These are phyloP conservation scores for Neonectria coccinea DNA, from an alignment of 2,329 filamentous ascomycete genomes.

Conservation along the genomic window DNA sequence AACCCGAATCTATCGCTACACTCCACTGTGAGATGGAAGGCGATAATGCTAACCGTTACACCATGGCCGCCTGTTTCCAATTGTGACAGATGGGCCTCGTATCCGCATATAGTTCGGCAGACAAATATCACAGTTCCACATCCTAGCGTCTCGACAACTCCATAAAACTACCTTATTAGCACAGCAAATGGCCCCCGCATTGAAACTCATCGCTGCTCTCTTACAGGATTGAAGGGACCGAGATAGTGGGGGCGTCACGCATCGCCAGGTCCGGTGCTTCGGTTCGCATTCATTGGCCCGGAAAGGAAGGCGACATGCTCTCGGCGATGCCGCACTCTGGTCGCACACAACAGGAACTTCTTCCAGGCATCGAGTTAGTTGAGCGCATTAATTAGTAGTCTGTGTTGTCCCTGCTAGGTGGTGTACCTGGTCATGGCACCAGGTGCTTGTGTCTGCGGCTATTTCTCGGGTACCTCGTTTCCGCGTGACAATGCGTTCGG, in stretches of 20 bases:
- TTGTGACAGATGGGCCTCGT: neutral
- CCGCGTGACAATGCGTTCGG: slow-evolving; percentile 18
- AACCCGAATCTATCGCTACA: slow-evolving; percentile 4
- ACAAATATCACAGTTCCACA: neutral
- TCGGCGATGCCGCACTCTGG: neutral
- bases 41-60: slow-evolving; percentile 9
- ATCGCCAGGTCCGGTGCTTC: neutral
- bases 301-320: slow-evolving; percentile 1
- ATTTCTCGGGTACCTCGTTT: slow-evolving; percentile 21
- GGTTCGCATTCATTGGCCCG: neutral
- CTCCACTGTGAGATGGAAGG: slow-evolving; percentile 2
- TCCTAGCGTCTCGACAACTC: neutral
- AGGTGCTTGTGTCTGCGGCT: slow-evolving; percentile 8
- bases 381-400: neutral
- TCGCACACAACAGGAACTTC: neutral
- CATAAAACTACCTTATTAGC: neutral
- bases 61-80: neutral
- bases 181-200: neutral
- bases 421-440: neutral
- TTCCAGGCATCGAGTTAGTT: neutral
- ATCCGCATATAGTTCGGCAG: too few species aligned
- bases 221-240: neutral
- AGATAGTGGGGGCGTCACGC: slow-evolving; percentile 2
- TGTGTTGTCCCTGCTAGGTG: neutral
- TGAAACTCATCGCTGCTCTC: neutral